Base-by-base conservation (phyloP, 352 stramenopile genomes). In the Pythium plurisporium region DNA sequence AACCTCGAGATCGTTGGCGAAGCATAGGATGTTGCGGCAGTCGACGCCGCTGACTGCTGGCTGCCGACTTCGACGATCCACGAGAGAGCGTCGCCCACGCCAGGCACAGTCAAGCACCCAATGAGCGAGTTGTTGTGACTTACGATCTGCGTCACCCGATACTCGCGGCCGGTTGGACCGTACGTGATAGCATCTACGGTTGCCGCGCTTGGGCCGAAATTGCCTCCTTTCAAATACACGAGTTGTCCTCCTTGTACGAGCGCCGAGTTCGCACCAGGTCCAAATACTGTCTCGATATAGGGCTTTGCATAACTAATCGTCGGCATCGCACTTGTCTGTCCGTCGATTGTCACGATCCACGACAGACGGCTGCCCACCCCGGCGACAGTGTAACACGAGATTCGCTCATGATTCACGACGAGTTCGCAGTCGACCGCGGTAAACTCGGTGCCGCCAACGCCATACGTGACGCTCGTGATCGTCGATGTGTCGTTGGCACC, bases 321-420 rank as follows among this genome's bases (percentile, higher is more conserved):
- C 3, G 76, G 74, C 55, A 60, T 70, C 19, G 65, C 65, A 47
- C 74, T 87, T 3, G 55, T 63, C 27, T 79, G 68, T 15, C 65
- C 72, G 49, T 87, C 74, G 43, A 87, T 67, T 11, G 74, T 80
- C 0, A 87, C 70, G n/a, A 83, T 73, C 74, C 76, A 87, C 20
- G 65, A 60, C 2, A 87, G 58, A 0, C 70, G 72, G 54, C 61
- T 78, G 0, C 76, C 76, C 0, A 87, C 76, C 10, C 76, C 76
- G 55, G 76, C 56, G 0, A 64, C 64, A 3, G 76, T 87, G 10
- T 54, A 65, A 33, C 76, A 87, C 1, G 69, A 0, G 19, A 87
- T 82, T 11, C 72, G 71, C 44, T 87, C 76, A 52, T 87, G 66
- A 20, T 64, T 67, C 2, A 85, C 67, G 5, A 82, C 66, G 30